A percentile compares a stretch with the other conserved stretches of the same genome.
Conservation (phyloP, 345 rosid genomes). For the Lenwebbia sp. region DNA sequence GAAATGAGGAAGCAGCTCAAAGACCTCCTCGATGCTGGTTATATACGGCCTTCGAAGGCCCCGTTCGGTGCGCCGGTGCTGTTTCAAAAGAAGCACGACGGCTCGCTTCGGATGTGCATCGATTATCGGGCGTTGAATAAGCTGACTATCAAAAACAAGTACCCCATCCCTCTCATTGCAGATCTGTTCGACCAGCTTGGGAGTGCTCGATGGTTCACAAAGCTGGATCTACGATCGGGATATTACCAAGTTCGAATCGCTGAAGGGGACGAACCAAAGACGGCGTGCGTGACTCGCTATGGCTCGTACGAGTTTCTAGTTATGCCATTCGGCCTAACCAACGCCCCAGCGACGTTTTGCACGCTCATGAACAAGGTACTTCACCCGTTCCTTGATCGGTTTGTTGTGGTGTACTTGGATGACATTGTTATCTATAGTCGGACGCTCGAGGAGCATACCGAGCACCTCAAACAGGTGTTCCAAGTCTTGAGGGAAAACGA, state of each 20-base stretch:
- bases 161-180: not conserved
- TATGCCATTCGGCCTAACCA: too few relatives aligned
- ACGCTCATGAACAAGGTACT: not conserved
- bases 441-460: too few relatives aligned
- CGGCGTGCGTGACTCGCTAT: too few relatives aligned
- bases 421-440: not conserved
- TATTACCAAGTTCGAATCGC: not conserved
- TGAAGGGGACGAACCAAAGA: too few relatives aligned
- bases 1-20: not conserved
- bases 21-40: not conserved
- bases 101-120: not conserved
- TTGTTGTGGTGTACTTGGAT: not conserved
- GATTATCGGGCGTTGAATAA: constrained; percentile 1
- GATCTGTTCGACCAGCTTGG: not conserved
- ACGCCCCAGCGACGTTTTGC: too few relatives aligned
- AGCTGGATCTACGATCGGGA: not conserved
- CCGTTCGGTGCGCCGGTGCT: not conserved
- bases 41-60: not conserved
- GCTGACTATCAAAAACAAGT: not conserved
- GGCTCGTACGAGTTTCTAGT: too few relatives aligned
- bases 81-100: not conserved
- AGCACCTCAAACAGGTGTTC: too few relatives aligned
- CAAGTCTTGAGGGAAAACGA: too few relatives aligned
- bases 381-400: not conserved
- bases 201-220: not conserved